phyloP scores from a whole-genome alignment of 2,329 filamentous ascomycete species.

The Colletotrichum chlorophyti region DNA sequence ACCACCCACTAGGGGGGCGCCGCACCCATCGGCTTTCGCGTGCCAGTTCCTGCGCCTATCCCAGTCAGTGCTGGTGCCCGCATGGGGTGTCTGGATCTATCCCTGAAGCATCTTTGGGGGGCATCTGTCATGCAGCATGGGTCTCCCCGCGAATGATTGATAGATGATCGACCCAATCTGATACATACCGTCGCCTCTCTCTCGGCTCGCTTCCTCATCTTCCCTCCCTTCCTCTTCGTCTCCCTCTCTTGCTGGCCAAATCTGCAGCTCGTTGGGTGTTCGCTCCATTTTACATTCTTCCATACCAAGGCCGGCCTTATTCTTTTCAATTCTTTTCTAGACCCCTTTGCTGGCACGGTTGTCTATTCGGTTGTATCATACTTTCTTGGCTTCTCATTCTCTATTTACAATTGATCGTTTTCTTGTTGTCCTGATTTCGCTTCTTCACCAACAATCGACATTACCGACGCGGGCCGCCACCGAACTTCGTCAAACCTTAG shows the following conservation, averaged over 20 bases:
- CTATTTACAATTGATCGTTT: background rate
- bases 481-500: background rate
- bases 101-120: constrained; percentile 23
- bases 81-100: constrained; percentile 27
- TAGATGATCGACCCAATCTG: constrained; percentile 30
- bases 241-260: constrained; percentile 9
- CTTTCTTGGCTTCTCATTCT: background rate
- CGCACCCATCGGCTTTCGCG: constrained; percentile 29
- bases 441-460: background rate
- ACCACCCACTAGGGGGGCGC: constrained; percentile 26
- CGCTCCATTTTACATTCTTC: constrained; percentile 16
- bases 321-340: constrained; percentile 25
- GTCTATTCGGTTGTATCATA: constrained; percentile 12
- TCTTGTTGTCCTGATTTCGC: background rate
- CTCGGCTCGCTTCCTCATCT: constrained; percentile 12
- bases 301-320: constrained; percentile 30
- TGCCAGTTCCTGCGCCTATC: constrained; percentile 29
- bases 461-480: background rate
- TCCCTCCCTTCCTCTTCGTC: constrained; percentile 18
- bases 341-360: constrained; percentile 24
- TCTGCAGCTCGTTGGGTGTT: constrained; percentile 16
- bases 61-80: constrained; percentile 29
- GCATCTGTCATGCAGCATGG: constrained; percentile 29
- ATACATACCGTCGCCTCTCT: constrained; percentile 31
- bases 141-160: constrained; percentile 29